A percentile compares a stretch with the other conserved stretches of the same genome.
These are phyloP conservation scores for Plasmodium falciparum DNA, from an alignment of 169 alveolate genomes.

Conservation along the genomic window DNA sequence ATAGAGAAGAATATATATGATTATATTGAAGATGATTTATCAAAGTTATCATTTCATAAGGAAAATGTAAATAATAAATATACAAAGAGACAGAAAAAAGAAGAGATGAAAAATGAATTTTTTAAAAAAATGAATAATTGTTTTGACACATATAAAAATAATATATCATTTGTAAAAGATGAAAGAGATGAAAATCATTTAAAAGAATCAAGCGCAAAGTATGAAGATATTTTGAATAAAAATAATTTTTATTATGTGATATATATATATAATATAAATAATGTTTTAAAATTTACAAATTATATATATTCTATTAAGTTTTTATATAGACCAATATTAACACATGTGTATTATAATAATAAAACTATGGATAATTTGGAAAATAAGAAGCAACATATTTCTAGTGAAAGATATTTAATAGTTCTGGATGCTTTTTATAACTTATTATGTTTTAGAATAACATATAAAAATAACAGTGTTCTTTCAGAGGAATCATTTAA, in stretches of 20 bases:
- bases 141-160: not conserved
- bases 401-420: constrained; percentile 29
- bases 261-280: constrained; percentile 59
- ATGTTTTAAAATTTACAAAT: constrained; percentile 42
- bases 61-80: not conserved
- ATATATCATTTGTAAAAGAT: not conserved
- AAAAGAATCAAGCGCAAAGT: not conserved
- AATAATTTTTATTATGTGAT: constrained; percentile 64
- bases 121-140: constrained; percentile 1
- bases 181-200: constrained; percentile 6
- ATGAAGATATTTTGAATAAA: constrained; percentile 61
- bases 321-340: constrained; percentile 74
- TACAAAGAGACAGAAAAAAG: constrained; percentile 5
- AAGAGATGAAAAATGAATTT: constrained; percentile 8
- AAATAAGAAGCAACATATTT: not conserved
- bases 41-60: no score
- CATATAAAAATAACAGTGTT: constrained; percentile 14
- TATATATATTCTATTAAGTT: constrained; percentile 52
- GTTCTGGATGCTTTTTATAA: constrained; percentile 75
- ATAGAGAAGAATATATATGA: not conserved
- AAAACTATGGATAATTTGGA: not conserved
- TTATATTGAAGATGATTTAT: not conserved
- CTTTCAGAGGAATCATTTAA: constrained; percentile 14
- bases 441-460: constrained; percentile 65
- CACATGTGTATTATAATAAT: constrained; percentile 45